These are phyloP conservation scores for Kandelia obovata DNA, from an alignment of 345 rosid genomes.

Conservation along the genomic window DNA sequence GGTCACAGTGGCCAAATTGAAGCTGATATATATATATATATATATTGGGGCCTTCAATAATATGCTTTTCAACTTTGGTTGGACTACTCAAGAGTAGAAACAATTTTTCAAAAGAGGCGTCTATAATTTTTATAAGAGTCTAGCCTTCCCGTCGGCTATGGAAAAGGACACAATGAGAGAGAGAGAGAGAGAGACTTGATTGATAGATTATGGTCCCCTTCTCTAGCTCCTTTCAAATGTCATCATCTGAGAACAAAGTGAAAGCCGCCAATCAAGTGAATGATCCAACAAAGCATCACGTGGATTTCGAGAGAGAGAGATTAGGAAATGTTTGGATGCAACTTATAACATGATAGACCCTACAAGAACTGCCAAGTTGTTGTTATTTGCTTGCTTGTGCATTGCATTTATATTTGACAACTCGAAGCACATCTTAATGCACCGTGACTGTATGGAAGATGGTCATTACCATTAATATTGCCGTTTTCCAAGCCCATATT, in stretches of 20 bases:
- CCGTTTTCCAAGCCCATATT: too few relatives aligned
- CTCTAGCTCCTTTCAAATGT: background rate
- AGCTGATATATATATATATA: too few relatives aligned
- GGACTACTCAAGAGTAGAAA: too few relatives aligned
- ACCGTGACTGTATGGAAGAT: background rate
- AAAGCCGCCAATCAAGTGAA: conserved; percentile 31
- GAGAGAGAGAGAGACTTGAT: too few relatives aligned
- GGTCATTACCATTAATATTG: too few relatives aligned
- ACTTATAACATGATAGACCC: background rate
- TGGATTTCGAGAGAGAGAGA: background rate
- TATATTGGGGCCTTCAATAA: background rate
- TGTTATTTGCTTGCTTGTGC: background rate
- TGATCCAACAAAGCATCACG: conserved; percentile 21
- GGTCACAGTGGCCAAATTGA: background rate
- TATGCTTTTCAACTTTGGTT: too few relatives aligned
- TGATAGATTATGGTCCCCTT: too few relatives aligned
- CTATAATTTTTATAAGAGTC: too few relatives aligned
- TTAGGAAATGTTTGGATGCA: background rate
- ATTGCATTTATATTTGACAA: conserved; percentile 7
- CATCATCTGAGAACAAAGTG: conserved; percentile 17
- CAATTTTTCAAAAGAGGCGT: too few relatives aligned
- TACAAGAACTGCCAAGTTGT: background rate
- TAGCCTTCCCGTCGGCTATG: too few relatives aligned
- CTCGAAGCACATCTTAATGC: background rate
- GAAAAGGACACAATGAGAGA: too few relatives aligned